Conservation (phyloP, 1,284 basidiomycete species). For the Cryptococcus maquisensis region DNA sequence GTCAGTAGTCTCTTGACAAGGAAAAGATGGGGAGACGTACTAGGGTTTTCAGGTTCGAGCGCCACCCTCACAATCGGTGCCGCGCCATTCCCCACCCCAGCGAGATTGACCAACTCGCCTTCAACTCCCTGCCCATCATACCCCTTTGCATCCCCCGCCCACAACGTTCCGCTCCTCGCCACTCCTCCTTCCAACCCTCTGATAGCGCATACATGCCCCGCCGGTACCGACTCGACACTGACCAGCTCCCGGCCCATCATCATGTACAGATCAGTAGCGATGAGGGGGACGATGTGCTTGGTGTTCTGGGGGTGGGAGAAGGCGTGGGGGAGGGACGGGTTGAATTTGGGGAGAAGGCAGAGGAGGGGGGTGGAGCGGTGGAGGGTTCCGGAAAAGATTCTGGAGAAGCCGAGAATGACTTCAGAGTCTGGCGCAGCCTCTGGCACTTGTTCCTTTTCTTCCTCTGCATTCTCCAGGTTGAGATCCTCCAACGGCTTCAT, state of each 20-base stretch:
- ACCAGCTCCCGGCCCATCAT: conserved; percentile 98
- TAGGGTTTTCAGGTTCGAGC: conserved; percentile 76
- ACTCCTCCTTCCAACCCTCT: conserved; percentile 86
- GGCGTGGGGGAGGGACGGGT: conserved; percentile 59
- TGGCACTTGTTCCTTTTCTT: not conserved
- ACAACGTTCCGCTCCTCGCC: conserved; percentile 85
- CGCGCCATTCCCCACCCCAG: conserved; percentile 63
- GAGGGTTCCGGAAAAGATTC: conserved; percentile 87
- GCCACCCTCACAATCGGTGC: conserved; percentile 95
- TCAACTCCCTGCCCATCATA: conserved; percentile 40
- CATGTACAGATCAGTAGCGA: conserved; percentile 76
- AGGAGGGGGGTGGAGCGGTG: conserved; percentile 62
- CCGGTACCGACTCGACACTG: conserved; percentile 75
- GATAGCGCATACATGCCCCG: conserved; percentile 94
- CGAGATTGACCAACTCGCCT: conserved; percentile 71
- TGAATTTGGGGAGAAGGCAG: conserved; percentile 86
- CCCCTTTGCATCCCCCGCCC: conserved; percentile 57
- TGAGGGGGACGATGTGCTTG: conserved; percentile 61
- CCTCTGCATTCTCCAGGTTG: conserved; percentile 10
- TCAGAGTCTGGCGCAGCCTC: conserved; percentile 49
- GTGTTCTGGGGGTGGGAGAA: conserved; percentile 61
- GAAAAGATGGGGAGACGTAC: conserved; percentile 30
- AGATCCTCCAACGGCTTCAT: conserved; percentile 22
- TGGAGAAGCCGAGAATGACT: conserved; percentile 81
- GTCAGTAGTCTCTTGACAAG: not conserved